Evolutionary conservation across 345 rosid genomes (phyloP), one percentile per base, ranked within the genome.

Genomic region (Acer yangbiense): DNA sequence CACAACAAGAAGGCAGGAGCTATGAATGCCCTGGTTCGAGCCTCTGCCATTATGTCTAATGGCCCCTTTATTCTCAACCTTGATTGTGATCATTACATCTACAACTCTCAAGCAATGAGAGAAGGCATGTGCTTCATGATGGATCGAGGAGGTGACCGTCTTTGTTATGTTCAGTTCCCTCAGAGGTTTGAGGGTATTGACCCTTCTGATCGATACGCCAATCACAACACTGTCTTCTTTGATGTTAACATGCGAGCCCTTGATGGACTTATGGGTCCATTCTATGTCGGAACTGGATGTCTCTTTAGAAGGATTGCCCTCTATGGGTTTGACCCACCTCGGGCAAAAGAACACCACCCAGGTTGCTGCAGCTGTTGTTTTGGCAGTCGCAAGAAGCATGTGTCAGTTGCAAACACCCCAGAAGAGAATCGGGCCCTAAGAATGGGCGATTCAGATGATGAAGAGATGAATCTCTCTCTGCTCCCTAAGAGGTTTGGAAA

Each of bases 111-210:
- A 84, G 99, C 98, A 17, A 62, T 95, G 86, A 91, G 97, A 82
- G 99, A 95, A 88, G 99, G 99, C 61, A 95, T 95, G 97, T 95
- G 99, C 83, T 95, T 95, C 87, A 95, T 95, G 99, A 89, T 95
- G 98, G 99, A 95, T 76, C 82, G 99, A 83, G 99, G 99, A 35
- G 99, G 99, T 18, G 99, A 95, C 35, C 89, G 98, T 25, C 73
- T 95, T 60, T 92, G 98, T 85, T 95, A 95, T 69, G 93, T 95
- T 39, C 99, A 95, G 90, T 95, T 95, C 80, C 99, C 99, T 46
- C 99, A 95, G 82, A 85, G 99, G 83, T 95, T 95, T 70, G 99
- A 95, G 87, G 99, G 98, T 78, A 94, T 95, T 39, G 99, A 95
- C 82, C 99, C 99, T 1, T 95, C 99, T 2, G 99, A 95, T 87